Evolutionary conservation across 352 stramenopile genomes (phyloP).

Genomic region (Globisporangium polare): DNA sequence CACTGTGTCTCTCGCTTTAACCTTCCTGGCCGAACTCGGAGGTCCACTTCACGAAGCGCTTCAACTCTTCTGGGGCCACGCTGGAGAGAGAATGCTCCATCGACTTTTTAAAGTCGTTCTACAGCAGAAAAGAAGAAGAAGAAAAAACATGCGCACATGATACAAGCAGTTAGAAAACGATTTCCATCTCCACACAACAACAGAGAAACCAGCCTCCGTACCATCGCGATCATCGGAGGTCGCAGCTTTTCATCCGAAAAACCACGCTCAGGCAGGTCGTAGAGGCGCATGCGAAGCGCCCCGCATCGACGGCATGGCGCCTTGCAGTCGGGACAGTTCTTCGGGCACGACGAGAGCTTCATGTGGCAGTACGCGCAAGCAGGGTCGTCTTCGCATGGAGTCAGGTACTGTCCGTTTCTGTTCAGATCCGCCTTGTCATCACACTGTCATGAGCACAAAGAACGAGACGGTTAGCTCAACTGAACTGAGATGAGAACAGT

Average conservation of each 20-base stretch:
- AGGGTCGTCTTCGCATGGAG: slow-evolving; percentile 80
- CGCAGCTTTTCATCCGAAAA: slow-evolving; percentile 84
- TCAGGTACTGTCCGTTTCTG: slow-evolving; percentile 68
- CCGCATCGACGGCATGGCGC: slow-evolving; percentile 67
- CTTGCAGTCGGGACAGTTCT: slow-evolving; percentile 66
- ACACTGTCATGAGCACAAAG: slow-evolving; percentile 37
- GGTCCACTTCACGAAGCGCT: slow-evolving; percentile 98
- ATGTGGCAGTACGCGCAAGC: slow-evolving; percentile 87
- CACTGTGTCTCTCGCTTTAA: slow-evolving; percentile 36
- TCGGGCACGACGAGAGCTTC: slow-evolving; percentile 76
- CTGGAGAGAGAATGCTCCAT: slow-evolving; percentile 93
- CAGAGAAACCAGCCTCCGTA: slow-evolving; percentile 20
- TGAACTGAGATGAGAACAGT: neutral
- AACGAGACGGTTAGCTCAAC: too few species aligned
- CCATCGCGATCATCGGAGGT: slow-evolving; percentile 85
- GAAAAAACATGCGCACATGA: neutral
- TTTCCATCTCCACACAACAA: neutral
- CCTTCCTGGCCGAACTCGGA: slow-evolving; percentile 99
- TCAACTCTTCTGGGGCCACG: slow-evolving; percentile 96
- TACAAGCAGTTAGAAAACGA: neutral
- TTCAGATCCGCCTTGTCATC: slow-evolving; percentile 64
- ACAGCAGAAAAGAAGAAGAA: too few species aligned
- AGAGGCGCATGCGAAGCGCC: slow-evolving; percentile 79
- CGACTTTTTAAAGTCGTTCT: slow-evolving; percentile 96
- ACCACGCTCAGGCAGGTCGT: slow-evolving; percentile 75